Base-by-base conservation (phyloP, 768 basidiomycete genomes). In the Infundibulicybe gibba region DNA sequence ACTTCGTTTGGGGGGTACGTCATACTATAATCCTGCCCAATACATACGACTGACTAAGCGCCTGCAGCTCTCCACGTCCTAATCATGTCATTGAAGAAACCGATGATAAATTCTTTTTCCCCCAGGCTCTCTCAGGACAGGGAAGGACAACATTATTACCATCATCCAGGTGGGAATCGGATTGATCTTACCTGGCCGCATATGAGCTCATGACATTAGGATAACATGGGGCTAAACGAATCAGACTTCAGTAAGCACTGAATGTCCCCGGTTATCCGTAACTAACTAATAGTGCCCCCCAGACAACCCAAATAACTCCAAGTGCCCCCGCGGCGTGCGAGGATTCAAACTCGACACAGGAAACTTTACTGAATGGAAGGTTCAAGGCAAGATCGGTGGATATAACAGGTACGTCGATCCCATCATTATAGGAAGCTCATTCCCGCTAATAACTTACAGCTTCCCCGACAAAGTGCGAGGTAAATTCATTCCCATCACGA, bases 211-310 rank as follows among this genome's bases (percentile, higher is more conserved):
- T 32, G 21, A 41, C n/a, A 32, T 33, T 39, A 87, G 83, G 90
- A 91, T 50, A 87, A 88, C 54, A 88, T 86, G 83, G 90, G 89
- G 0, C 62, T 87, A 52, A 78, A 89, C 47, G 81, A 90, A 60
- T 76, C 79, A 12, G 43, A 64, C 16, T 71, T 70, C 53, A 52
- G 81, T 80, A 45, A 50, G 71, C 54, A 30, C 14, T 25, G 25
- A 25, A 25, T 25, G 8, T 8, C 25, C 4, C 8, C 8, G n/a
- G 17, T 6, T 19, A n/a, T 10, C 35, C 14, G 17, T 10, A 3
- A 38, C 35, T 38, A 38, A 38, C n/a, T 16, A 46, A 3, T 19
- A 33, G 19, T 12, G 25, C 34, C 15, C 15, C 41, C 6, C 48
- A 75, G 74, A 56, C 17, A 67, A 61, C 37, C 63, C 79, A 5